phyloP scores from a whole-genome alignment of 148 eudicot genomes.

The Cornus kousa region DNA sequence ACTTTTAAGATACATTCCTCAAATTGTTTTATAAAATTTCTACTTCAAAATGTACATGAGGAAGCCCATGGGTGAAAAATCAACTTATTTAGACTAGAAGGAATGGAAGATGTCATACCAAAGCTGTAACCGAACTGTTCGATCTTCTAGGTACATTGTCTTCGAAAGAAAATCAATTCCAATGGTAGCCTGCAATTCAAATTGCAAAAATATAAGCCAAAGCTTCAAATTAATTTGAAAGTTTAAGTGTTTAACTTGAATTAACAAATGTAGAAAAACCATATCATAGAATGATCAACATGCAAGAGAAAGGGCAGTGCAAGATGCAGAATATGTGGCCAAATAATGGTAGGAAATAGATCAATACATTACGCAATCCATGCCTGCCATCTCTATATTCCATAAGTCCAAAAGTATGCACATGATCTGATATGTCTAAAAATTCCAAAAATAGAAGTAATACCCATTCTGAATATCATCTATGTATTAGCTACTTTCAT shows the following conservation, averaged over 20 bases:
- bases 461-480: not conserved
- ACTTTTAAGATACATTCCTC: too few species aligned
- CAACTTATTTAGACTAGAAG: not conserved
- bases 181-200: slow-evolving; percentile 43
- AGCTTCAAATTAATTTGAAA: not conserved
- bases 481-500: not conserved
- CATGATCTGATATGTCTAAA: not conserved
- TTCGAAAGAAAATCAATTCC: slow-evolving; percentile 50
- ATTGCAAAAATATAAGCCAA: not conserved
- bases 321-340: not conserved
- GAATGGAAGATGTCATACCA: slow-evolving; percentile 23
- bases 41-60: not conserved
- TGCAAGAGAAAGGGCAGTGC: not conserved
- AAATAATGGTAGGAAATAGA: not conserved
- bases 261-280: not conserved
- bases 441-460: not conserved
- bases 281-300: not conserved
- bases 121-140: slow-evolving; percentile 52
- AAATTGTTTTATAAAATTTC: not conserved
- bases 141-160: slow-evolving; percentile 54
- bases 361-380: not conserved
- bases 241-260: not conserved
- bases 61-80: not conserved
- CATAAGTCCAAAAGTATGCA: not conserved
- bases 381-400: not conserved